Base-by-base conservation (phyloP, 2,329 filamentous ascomycete genomes). In the Aureobasidium sp. region DNA sequence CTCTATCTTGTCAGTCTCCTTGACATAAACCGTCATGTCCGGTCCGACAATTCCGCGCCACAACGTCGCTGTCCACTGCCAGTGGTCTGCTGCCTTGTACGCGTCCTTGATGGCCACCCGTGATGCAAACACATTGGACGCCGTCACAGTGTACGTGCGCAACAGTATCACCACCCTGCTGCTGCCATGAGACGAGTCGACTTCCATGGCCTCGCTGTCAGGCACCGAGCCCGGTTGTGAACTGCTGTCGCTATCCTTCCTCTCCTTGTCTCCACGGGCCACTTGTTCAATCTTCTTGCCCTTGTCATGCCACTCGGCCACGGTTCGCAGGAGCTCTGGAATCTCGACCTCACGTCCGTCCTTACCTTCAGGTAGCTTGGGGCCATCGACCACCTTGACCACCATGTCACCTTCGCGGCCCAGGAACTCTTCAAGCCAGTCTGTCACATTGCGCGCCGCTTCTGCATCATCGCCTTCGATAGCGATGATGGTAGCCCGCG, bases 21-120 rank as follows among this genome's bases (percentile, higher is more conserved):
- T 71, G 19, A 89, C 81, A 69, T 88, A 90, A 31, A 94, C 79
- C 1, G 88, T 88, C 49, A 93, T 76, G 73, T 97, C 93, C 0
- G 93, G 85, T 0, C 89, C 90, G 1, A 92, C 81, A 60, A 90
- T 88, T 11, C 91, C 90, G 11, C 92, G 86, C 93, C 93, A 97
- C 24, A 97, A 82, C 47, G 89, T 93, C 39, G 93, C 93, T 79
- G 94, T 91, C 93, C 93, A 97, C 73, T 95, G 89, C 91, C 93
- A 97, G 76, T 97, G 93, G 69, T 96, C 91, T n/a, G 89, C 82
- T 0, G 89, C 86, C 17, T 85, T 83, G 72, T 95, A 96, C 7
- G 82, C 80, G 70, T 96, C 91, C 19, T 81, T 78, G 66, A 95
- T 91, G 1, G 89, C 87, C 47, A 92, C 85, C 15, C 81, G 79